These are phyloP conservation scores for Rubia peregrina DNA, from an alignment of 305 asterid genomes.

Conservation along the genomic window DNA sequence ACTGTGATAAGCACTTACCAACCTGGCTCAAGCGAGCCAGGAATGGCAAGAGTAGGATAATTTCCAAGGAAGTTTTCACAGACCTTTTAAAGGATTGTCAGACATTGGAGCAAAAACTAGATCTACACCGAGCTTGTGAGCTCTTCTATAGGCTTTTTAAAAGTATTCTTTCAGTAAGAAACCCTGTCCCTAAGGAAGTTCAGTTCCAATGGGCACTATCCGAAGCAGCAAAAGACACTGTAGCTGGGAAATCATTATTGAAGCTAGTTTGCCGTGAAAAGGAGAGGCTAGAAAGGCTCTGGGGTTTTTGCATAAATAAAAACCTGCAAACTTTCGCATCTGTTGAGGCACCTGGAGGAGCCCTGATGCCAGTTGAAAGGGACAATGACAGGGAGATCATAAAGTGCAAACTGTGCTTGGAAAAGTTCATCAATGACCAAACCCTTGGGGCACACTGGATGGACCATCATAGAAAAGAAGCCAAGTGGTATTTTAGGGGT, in stretches of 20 bases:
- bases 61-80: slow-evolving; percentile 86
- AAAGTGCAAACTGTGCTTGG: slow-evolving; percentile 83
- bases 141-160: slow-evolving; percentile 85
- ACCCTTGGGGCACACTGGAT: slow-evolving; percentile 77
- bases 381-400: slow-evolving; percentile 38
- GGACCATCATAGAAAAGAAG: slow-evolving; percentile 85
- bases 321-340: slow-evolving; percentile 35
- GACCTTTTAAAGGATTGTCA: slow-evolving; percentile 68
- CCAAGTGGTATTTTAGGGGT: slow-evolving; percentile 94
- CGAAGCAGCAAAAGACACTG: slow-evolving; percentile 76
- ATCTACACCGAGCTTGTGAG: slow-evolving; percentile 89
- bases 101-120: slow-evolving; percentile 66
- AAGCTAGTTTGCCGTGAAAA: slow-evolving; percentile 70
- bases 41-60: slow-evolving; percentile 88
- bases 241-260: slow-evolving; percentile 52
- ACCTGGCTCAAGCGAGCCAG: slow-evolving; percentile 99
- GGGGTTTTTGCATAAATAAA: slow-evolving; percentile 56
- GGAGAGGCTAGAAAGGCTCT: slow-evolving; percentile 60
- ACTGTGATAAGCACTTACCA: slow-evolving; percentile 90
- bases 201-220: slow-evolving; percentile 93
- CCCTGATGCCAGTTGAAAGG: slow-evolving; percentile 29
- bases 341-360: slow-evolving; percentile 35
- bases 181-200: slow-evolving; percentile 85
- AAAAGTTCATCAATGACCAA: slow-evolving; percentile 53
- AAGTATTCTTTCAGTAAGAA: slow-evolving; percentile 71